Conservation (phyloP, 306 rosid genomes). For the Gastrolobium bilobum region DNA sequence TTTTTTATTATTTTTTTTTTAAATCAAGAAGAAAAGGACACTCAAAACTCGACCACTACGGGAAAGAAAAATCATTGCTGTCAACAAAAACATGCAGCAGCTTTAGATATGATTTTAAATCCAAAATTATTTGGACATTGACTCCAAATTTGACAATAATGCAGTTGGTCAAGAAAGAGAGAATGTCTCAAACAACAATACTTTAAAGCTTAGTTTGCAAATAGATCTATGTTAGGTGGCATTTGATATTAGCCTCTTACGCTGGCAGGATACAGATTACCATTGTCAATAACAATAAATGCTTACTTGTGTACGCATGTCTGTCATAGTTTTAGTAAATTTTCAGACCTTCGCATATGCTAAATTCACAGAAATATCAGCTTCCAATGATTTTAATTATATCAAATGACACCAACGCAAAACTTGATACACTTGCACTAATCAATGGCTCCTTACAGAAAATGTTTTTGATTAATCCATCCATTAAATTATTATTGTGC, state of each 20-base stretch:
- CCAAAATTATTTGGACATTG: slow-evolving; percentile 4
- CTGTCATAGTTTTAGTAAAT: not conserved
- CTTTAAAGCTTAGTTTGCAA: slow-evolving; percentile 4
- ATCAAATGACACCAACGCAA: slow-evolving; percentile 14
- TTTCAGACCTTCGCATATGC: not conserved
- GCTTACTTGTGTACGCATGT: not conserved
- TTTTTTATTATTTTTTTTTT: not conserved
- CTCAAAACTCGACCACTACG: slow-evolving; percentile 13
- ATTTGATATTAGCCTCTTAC: slow-evolving; percentile 5
- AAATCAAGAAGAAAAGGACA: slow-evolving; percentile 18
- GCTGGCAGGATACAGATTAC: slow-evolving; percentile 5
- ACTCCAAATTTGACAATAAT: slow-evolving; percentile 4
- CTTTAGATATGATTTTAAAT: not conserved
- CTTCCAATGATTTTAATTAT: slow-evolving; percentile 6
- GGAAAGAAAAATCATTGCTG: not conserved
- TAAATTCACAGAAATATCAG: slow-evolving; percentile 13
- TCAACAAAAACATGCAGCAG: slow-evolving; percentile 5
- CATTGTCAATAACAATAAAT: not conserved
- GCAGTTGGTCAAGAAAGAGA: slow-evolving; percentile 12
- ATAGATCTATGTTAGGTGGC: not conserved
- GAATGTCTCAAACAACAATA: slow-evolving; percentile 17
- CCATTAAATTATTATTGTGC: slow-evolving; percentile 1
- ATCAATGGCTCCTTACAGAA: not conserved
- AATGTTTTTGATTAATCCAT: not conserved
- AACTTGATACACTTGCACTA: slow-evolving; percentile 13